Conservation (phyloP, 2,329 filamentous ascomycete genomes). For the Phaeosphaeria sp. region DNA sequence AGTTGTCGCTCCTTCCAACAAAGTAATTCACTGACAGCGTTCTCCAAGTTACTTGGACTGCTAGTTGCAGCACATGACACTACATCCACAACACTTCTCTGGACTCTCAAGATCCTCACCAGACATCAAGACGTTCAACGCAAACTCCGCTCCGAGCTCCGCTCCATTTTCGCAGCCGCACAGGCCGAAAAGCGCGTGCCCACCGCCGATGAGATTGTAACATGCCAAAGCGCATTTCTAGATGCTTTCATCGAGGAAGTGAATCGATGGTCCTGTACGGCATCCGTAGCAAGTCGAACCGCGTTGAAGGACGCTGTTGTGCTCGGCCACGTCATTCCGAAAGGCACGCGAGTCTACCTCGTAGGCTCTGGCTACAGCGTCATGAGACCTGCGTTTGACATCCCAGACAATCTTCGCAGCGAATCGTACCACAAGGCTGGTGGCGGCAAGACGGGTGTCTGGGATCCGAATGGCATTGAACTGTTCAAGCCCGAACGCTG, state of each 20-base stretch:
- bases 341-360: constrained; percentile 46
- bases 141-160: constrained; percentile 44
- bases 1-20: background rate
- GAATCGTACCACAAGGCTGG: constrained; percentile 33
- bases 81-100: constrained; percentile 50
- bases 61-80: constrained; percentile 57
- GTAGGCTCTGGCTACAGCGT: constrained; percentile 26
- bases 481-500: constrained; percentile 52
- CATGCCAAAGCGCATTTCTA: constrained; percentile 48
- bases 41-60: constrained; percentile 41
- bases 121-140: constrained; percentile 42
- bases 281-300: constrained; percentile 32
- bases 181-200: constrained; percentile 26
- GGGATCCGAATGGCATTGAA: constrained; percentile 34
- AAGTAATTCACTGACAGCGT: background rate
- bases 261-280: constrained; percentile 41
- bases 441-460: constrained; percentile 27
- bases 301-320: constrained; percentile 49
- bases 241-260: constrained; percentile 54
- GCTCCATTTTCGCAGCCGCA: constrained; percentile 30
- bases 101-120: constrained; percentile 52
- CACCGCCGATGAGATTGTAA: constrained; percentile 40
- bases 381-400: constrained; percentile 7
- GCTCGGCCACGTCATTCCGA: constrained; percentile 51
- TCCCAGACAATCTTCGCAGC: constrained; percentile 41